Percentiles rank a stretch among this genome's conserved stretches.
Evolutionary conservation across 176 grass and related monocot species (phyloP).

Genomic region (Hyparrhenia diplandra): DNA sequence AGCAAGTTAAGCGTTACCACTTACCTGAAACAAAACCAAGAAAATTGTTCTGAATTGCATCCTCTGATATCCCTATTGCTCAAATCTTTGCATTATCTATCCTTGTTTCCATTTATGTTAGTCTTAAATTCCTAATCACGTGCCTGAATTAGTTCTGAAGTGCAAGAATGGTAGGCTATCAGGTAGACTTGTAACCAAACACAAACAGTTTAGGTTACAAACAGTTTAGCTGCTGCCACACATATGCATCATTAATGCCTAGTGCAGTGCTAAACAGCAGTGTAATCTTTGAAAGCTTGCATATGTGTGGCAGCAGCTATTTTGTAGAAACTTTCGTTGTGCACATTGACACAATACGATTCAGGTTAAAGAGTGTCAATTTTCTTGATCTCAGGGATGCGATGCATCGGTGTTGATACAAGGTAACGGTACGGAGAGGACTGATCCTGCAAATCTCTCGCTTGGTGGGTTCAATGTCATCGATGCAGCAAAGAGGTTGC

Average conservation of each 20-base stretch:
- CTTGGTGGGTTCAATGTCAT: slow-evolving; percentile 87
- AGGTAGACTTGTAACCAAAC: background rate
- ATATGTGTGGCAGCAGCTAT: background rate
- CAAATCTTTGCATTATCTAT: background rate
- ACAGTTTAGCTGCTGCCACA: too few relatives aligned
- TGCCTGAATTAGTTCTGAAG: background rate
- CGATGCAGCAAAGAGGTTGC: slow-evolving; percentile 66
- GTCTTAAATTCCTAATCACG: background rate
- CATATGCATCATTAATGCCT: background rate
- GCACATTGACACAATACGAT: background rate
- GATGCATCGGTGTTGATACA: slow-evolving; percentile 85
- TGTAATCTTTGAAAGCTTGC: background rate
- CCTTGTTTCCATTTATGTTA: background rate
- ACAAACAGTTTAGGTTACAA: too few relatives aligned
- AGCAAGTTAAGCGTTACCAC: background rate
- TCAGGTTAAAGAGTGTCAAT: background rate
- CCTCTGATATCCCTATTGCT: background rate
- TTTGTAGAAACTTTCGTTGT: background rate
- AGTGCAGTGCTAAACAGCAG: background rate
- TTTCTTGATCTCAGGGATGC: slow-evolving; percentile 62
- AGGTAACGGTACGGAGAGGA: slow-evolving; percentile 79
- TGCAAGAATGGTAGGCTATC: background rate
- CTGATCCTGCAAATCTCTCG: slow-evolving; percentile 74
- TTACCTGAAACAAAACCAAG: background rate
- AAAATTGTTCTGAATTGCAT: background rate